Conservation (phyloP, 805 yeast species). For the Ogataea pini region DNA sequence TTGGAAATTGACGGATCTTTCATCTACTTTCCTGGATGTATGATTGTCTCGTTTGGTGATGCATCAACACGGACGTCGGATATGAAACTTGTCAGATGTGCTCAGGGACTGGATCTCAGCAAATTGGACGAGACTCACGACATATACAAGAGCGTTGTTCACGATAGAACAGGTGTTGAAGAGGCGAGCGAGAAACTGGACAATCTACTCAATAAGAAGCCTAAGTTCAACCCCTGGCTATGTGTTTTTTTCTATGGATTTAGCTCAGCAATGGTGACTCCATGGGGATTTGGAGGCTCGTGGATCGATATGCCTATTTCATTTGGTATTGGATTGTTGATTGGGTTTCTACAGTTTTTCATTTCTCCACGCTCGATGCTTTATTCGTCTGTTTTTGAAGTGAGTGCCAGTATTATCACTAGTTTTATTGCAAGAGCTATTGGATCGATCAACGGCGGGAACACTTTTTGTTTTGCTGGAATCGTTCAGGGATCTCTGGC, state of each 20-base stretch:
- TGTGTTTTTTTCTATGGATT: conserved; percentile 80
- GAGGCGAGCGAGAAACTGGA: conserved; percentile 79
- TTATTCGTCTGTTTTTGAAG: conserved; percentile 90
- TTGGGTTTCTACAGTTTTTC: conserved; percentile 79
- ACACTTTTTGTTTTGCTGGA: conserved; percentile 80
- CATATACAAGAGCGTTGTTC: conserved; percentile 86
- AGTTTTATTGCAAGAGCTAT: conserved; percentile 86
- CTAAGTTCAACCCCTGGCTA: conserved; percentile 70
- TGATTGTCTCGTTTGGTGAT: conserved; percentile 93
- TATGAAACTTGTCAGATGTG: conserved; percentile 82
- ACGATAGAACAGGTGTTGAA: conserved; percentile 84
- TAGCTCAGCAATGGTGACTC: conserved; percentile 77
- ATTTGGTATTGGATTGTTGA: conserved; percentile 75
- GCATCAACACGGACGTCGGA: conserved; percentile 93
- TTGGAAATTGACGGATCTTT: conserved; percentile 93
- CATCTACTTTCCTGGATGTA: conserved; percentile 90
- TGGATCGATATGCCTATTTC: conserved; percentile 89
- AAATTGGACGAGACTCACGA: conserved; percentile 80
- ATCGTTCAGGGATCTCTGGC: conserved; percentile 90
- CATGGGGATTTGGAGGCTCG: conserved; percentile 84
- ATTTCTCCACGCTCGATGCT: conserved; percentile 80
- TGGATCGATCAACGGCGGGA: conserved; percentile 71
- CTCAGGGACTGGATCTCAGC: conserved; percentile 84
- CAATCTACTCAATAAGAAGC: conserved; percentile 58
- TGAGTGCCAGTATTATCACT: conserved; percentile 84